These are phyloP conservation scores for Hypoxylon rubiginosum DNA, from an alignment of 2,329 filamentous ascomycete genomes.

Conservation along the genomic window DNA sequence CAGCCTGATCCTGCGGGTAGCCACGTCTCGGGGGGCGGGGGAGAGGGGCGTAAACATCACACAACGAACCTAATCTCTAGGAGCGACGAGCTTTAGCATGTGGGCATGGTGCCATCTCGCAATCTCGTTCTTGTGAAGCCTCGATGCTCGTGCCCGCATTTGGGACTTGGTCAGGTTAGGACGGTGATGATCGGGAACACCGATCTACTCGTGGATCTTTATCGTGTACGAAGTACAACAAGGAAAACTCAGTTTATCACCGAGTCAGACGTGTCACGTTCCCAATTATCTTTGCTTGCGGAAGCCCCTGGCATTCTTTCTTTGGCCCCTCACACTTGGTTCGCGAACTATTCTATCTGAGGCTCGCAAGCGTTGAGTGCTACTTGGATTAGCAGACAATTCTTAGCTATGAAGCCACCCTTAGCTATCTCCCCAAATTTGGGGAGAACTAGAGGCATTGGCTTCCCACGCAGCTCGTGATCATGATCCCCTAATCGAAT, in stretches of 20 bases:
- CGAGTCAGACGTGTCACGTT: background rate
- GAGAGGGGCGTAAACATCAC: conserved; percentile 8
- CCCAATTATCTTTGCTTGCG: background rate
- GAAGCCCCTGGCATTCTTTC: background rate
- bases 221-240: background rate
- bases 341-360: background rate
- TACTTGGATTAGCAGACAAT: background rate
- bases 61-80: conserved; percentile 2
- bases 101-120: background rate
- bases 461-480: too few species aligned
- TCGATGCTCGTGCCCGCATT: background rate
- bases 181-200: background rate
- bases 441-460: too few species aligned
- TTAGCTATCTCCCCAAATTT: too few species aligned
- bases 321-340: background rate
- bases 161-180: background rate
- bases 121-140: conserved; percentile 28
- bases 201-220: background rate
- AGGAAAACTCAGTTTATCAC: background rate
- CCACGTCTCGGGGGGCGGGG: conserved; percentile 31
- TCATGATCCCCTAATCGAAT: too few species aligned
- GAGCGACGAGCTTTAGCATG: conserved; percentile 2
- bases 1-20: conserved; percentile 42
- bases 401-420: background rate
- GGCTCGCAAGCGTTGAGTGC: too few species aligned